Base-by-base conservation (phyloP, 192 early-diverging fungal species). In the Backusella luteola region DNA sequence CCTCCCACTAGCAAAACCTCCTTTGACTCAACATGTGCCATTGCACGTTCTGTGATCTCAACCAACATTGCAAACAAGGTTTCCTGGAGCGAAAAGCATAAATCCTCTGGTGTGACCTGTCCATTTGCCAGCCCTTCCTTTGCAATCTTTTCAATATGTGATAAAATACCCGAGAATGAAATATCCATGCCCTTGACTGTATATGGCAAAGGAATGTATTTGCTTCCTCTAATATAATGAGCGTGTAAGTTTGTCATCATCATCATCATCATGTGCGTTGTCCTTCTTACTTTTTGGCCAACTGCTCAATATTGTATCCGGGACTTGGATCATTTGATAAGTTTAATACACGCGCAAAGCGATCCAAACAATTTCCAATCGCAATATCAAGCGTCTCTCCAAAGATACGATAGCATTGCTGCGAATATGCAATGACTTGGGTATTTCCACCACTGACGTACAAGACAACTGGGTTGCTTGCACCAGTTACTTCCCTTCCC, bases 151-250 rank as follows among this genome's bases (percentile, higher is more conserved):
- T 99, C 97, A 56, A 98, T 93, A 75, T 91, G 85, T 2, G 96
- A 92, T 52, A 99, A 85, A n/a, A 99, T 97, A 2, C 98, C 98
- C 7, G 93, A 94, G 77, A 99, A 98, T 23, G 95, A 96, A 36
- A 99, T 96, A 77, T 99, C 98, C 98, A 99, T 99, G 38, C 98
- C 98, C 81, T 99, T 99, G 82, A 99, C 98, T 1, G 92, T 90
- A 77, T 99, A 99, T 6, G 98, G 98, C 44, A 99, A 85, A 78
- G 95, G 95, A 46, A 97, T 84, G 76, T 91, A 93, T 53, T 92
- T 93, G 34, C 84, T 90, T 6, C 98, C 98, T 67, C 95, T 94
- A 73, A 15, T 29, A 71, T 11, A 52, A 9, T 14, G 23, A 44
- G 66, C 11, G 23, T 35, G 46, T 75, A 34, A 75, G 53, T 56